These are phyloP conservation scores for Sporisorium exsertum DNA, from an alignment of 1,284 basidiomycete species.

Conservation along the genomic window DNA sequence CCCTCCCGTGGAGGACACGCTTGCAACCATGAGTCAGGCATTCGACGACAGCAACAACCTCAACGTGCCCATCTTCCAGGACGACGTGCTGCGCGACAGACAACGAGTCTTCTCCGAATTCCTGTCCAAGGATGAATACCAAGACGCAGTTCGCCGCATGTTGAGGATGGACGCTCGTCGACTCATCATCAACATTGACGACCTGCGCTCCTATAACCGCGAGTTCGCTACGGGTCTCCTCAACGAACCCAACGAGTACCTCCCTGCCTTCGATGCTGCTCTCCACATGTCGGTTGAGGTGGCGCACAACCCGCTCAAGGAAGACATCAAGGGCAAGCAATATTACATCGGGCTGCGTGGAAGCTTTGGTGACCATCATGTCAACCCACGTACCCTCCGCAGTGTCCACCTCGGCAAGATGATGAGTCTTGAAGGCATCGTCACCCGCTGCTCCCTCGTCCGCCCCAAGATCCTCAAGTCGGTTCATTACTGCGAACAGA, in stretches of 20 bases:
- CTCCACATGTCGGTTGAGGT: conserved; percentile 81
- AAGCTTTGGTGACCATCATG: conserved; percentile 98
- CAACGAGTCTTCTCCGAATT: conserved; percentile 85
- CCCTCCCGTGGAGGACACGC: neutral
- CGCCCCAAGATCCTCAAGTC: conserved; percentile 98
- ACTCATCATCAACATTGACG: conserved; percentile 95
- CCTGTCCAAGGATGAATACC: conserved; percentile 79
- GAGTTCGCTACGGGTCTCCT: conserved; percentile 75
- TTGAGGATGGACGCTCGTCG: conserved; percentile 85
- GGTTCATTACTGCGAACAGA: conserved; percentile 92
- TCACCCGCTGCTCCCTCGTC: conserved; percentile 95
- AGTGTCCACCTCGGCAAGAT: conserved; percentile 91
- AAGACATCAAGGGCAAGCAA: conserved; percentile 80
- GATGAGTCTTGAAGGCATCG: conserved; percentile 97
- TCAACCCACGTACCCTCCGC: conserved; percentile 91
- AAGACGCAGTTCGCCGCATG: conserved; percentile 86
- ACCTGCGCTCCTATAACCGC: conserved; percentile 92
- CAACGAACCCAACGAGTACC: conserved; percentile 85
- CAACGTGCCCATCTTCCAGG: conserved; percentile 60
- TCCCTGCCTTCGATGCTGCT: conserved; percentile 93
- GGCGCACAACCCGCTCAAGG: conserved; percentile 82
- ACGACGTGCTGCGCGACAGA: conserved; percentile 64
- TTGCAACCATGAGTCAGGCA: conserved; percentile 41
- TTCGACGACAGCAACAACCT: conserved; percentile 44
- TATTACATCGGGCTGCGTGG: conserved; percentile 90